Evolutionary conservation across 305 asterid genomes (phyloP), one percentile per base, ranked within the genome.

Genomic region (Andrographis paniculata): DNA sequence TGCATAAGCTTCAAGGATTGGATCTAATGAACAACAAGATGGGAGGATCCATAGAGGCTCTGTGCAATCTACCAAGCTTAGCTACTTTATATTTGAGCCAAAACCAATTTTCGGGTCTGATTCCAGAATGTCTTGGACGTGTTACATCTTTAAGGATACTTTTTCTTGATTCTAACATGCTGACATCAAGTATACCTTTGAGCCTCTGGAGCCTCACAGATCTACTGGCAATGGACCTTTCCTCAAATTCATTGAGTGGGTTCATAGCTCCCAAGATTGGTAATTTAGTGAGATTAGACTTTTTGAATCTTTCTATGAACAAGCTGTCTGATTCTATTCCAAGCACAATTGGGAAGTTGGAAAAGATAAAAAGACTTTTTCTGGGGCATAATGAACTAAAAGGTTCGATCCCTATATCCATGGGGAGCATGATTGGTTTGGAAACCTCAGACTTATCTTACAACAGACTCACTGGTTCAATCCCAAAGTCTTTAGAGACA

Each of bases 241-340:
- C 60, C 14, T 52, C 64, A 10, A 64, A 64, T 42, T 42, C 39
- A 14, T 35, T 64, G 18, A 41, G 16, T 1, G 70, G 65, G 8
- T 13, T 17, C 40, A 3, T 57, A 22, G 15, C 58, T 28, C 18
- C 53, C 5, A 33, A 58, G 13, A 53, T 64, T 1, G 52, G 37
- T 41, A 52, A 52, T 40, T 20, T 64, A 13, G 41, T 33, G 30
- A 28, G 9, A 39, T 51, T 52, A 3, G 3, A 9, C 0, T 3
- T 0, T 0, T 2, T 58, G n/a, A 61, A 64, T 42, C 11, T 64
- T 13, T 58, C 70, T 10, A 9, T 17, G 37, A 64, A 64, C 52
- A 38, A 42, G 9, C 20, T 64, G 22, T 40, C 54, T 5, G 27
- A 53, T 10, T 6, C 19, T 20, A 58, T 53, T 36, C 65, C 65